Base-by-base conservation (phyloP, 192 early-diverging fungal species). In the Pilaira anomala region DNA sequence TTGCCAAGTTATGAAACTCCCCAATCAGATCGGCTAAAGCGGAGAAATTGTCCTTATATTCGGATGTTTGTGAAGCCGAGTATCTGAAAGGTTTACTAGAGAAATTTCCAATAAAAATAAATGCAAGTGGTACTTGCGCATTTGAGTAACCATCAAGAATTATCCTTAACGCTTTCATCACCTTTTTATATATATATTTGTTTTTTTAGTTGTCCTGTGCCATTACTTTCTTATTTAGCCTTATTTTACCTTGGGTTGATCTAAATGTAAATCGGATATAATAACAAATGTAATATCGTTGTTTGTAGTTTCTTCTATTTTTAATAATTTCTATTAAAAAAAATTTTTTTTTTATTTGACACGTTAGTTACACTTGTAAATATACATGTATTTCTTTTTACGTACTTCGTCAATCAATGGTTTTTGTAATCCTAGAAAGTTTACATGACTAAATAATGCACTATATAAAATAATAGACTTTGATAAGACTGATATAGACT, bases 21-120 rank as follows among this genome's bases (percentile, higher is more conserved):
- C 83, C 73, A 29, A 93, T 79, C 16, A 91, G 51, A 52, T 85
- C 85, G 25, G 82, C 87, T 16, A 93, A 67, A n/a, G 68, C 63
- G 25, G 82, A 78, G n/a, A 63, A 61, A 22, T 68, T 55, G 68
- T 85, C 86, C 66, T 71, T 72, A 78, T 92, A 96, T 49, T 83
- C 76, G 7, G 67, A 60, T 2, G 82, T 82, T 18, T 87, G 77
- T n/a, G 76, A 75, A 1, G 85, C 82, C 6, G 85, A 82, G 46
- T 78, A 80, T 2, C 86, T 73, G 64, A 89, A 91, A 0, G 89
- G 85, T 41, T 78, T 79, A 1, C 91, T 93, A 22, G 83, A 78
- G 63, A 97, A 97, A 67, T 90, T 93, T 22, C 95, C 95, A 28
- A 89, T 85, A 22, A 97, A 80, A 21, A 95, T 82, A 68, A 97